Percentiles rank a stretch among this genome's conserved stretches.
These are phyloP conservation scores for Coemansia sp. DNA, from an alignment of 192 early-diverging fungal genomes.

Conservation along the genomic window DNA sequence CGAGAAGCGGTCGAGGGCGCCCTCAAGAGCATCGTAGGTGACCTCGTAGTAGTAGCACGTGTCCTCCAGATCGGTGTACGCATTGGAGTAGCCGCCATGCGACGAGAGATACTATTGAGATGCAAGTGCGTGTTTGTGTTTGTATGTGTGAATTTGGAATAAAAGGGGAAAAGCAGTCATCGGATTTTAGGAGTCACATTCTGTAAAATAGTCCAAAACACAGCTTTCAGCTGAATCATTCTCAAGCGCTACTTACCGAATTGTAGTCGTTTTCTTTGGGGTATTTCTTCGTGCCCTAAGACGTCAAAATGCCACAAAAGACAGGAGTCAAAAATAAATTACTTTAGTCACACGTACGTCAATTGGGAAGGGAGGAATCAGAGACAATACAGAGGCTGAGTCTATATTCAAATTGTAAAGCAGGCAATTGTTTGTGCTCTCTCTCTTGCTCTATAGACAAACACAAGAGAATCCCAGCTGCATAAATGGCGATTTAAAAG, in stretches of 20 bases:
- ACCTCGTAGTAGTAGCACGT: conserved; percentile 56
- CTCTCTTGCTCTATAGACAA: background rate
- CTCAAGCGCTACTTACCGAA: conserved; percentile 21
- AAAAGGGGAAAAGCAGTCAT: no score
- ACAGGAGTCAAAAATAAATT: background rate
- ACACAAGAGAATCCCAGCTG: background rate
- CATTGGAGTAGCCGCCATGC: conserved; percentile 53
- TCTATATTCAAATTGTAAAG: background rate
- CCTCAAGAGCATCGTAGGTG: conserved; percentile 58
- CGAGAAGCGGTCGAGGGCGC: conserved; percentile 75
- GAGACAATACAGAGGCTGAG: no score
- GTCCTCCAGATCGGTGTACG: conserved; percentile 52
- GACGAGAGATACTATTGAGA: conserved; percentile 33
- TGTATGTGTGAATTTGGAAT: no score
- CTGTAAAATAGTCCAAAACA: background rate
- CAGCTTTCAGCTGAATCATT: background rate
- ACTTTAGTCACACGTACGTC: background rate
- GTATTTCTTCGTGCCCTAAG: conserved; percentile 67
- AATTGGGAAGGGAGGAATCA: no score
- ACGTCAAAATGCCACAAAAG: background rate
- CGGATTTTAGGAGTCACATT: background rate
- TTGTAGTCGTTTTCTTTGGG: conserved; percentile 77
- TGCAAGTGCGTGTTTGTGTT: no score
- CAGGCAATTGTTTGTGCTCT: background rate
- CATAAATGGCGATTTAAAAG: conserved; percentile 1